Base-by-base conservation (phyloP, 78 protist species). In the Dictyostelium citrinum region DNA sequence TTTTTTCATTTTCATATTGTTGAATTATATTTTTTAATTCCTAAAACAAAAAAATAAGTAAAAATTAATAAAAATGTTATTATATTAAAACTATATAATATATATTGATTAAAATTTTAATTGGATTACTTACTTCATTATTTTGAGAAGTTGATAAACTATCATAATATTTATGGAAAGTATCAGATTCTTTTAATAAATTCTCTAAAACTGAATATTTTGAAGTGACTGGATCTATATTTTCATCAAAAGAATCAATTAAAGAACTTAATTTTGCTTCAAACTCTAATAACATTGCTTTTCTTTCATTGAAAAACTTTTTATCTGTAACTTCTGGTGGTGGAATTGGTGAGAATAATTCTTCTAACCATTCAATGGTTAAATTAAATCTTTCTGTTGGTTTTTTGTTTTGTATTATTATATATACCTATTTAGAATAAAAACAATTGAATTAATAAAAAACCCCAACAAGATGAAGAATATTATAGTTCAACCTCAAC, bases 281-380 rank as follows among this genome's bases (percentile, higher is more conserved):
- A 49, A 55, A 76, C 5, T 77, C 84, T 7, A 39, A 8, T 9
- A 86, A 14, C 24, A 75, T 75, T 76, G 64, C 7, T 39, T 24
- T 58, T 58, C 92, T 51, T 27, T 31, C 24, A 43, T 76, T 29
- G 16, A 75, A 45, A 43, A 51, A 31, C 2, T 11, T 58, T 20
- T 43, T 60, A 14, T 86, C 92, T 39, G 39, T 27, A 35, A 74
- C n/a, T 31, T 61, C 79, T 39, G 83, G 68, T 37, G 84, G 39
- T 41, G 92, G 84, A 0, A 27, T 9, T 8, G 92, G 92, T 41
- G 92, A 51, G 31, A 86, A 86, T 22, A 86, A 39, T 17, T 86
- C 92, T 45, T 75, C 33, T 33, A 86, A 64, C 92, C 92, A 86
- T 27, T 86, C 45, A 24, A 61, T 27, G 0, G 55, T 86, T 27